Evolutionary conservation across 2,329 filamentous ascomycete genomes (phyloP).

Genomic region (Claviceps maximensis): DNA sequence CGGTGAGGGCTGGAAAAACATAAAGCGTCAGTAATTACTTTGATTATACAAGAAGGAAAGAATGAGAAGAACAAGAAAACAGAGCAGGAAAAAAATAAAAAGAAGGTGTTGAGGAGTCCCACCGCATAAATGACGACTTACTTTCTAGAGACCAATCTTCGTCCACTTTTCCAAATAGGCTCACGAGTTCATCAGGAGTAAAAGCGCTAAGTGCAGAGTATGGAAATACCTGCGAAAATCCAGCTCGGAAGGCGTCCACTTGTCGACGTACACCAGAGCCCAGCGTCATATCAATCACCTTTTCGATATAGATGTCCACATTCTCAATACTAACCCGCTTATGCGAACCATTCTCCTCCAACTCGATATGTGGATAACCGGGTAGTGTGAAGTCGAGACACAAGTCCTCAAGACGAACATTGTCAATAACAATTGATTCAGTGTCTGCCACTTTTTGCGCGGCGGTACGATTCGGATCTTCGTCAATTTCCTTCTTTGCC

Average conservation of each 20-base stretch:
- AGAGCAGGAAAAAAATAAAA: not conserved
- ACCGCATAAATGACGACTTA: slow-evolving; percentile 38
- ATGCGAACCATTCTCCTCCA: slow-evolving; percentile 62
- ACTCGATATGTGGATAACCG: slow-evolving; percentile 76
- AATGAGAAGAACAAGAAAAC: not conserved
- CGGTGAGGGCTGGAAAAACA: slow-evolving; percentile 62
- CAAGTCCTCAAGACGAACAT: slow-evolving; percentile 70
- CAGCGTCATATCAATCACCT: slow-evolving; percentile 82
- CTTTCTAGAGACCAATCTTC: slow-evolving; percentile 98
- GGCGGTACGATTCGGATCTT: slow-evolving; percentile 50
- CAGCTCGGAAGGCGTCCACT: slow-evolving; percentile 77
- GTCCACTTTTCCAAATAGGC: slow-evolving; percentile 81
- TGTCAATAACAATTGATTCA: slow-evolving; percentile 59
- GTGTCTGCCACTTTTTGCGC: slow-evolving; percentile 60
- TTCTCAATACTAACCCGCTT: slow-evolving; percentile 76
- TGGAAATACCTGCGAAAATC: slow-evolving; percentile 93
- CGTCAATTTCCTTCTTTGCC: slow-evolving; percentile 71
- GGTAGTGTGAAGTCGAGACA: slow-evolving; percentile 90
- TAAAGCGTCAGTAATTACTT: not conserved
- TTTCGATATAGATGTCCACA: slow-evolving; percentile 76
- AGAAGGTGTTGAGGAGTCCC: not conserved
- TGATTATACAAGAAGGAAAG: not conserved
- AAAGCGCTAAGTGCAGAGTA: slow-evolving; percentile 88
- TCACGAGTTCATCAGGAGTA: slow-evolving; percentile 87
- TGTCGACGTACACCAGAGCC: slow-evolving; percentile 80